Base-by-base conservation (phyloP, 2,329 filamentous ascomycete genomes). In the Scedosporium aurantiacum region DNA sequence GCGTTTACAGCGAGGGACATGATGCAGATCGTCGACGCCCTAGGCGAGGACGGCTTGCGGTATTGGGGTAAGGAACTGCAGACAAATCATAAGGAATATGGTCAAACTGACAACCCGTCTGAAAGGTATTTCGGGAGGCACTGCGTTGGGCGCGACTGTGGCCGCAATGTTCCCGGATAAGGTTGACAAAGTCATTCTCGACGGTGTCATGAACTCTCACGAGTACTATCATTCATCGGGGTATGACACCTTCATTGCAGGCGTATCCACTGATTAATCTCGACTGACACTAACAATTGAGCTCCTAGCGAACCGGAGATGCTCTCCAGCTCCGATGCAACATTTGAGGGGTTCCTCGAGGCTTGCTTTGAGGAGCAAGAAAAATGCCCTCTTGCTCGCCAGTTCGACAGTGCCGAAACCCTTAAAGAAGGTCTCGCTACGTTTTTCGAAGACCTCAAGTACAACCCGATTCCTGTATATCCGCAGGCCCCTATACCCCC, bases 301-400 rank as follows among this genome's bases (percentile, higher is more conserved):
- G 5, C 3, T n/a, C 10, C 16, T 16, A 61, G 59, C 6, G 59
- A 61, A 25, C 4, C 52, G 2, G 8, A 57, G 8, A 43, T 81
- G 59, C 66, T 82, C 5, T 72, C 72, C n/a, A 79, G 85, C 65
- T 77, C 79, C 14, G 82, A 86, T 67, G 73, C 76, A 59, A 76
- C 81, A 5, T 76, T 84, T 65, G 69, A 75, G 1, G 76, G 72
- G 18, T 85, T 86, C 62, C 82, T 80, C 65, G 70, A 73, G 18
- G 75, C 77, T 47, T 87, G 84, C 66, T 76, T 79, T 66, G 70
- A 74, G 50, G 80, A 80, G 0, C 79, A 80, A 0, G 63, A 71
- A 0, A 73, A 69, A 5, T 84, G 81, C 61, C 73, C 73, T 1
- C 74, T 84, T 21, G 27, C 27, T 16, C 6, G 16, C 52, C 73